Percentiles rank a stretch among this genome's conserved stretches.
Evolutionary conservation across 495 filamentous ascomycete genomes (phyloP).

Genomic region (Aspergillus bridgeri): DNA sequence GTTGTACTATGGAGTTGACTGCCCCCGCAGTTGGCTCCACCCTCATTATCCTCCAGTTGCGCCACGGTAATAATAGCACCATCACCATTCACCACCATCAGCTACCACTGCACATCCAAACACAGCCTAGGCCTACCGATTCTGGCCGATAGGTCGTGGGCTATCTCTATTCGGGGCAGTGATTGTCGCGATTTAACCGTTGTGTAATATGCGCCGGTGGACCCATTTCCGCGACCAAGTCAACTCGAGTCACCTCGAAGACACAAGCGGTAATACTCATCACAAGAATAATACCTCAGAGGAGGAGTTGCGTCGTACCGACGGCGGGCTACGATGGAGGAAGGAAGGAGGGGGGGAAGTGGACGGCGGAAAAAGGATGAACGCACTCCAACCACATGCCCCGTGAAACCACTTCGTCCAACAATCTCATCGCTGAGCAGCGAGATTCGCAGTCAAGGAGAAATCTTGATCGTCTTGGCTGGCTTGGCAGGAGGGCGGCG

Average conservation of each 20-base stretch:
- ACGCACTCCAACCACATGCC: not conserved
- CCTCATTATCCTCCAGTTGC: slow-evolving; percentile 1
- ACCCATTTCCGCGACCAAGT: not conserved
- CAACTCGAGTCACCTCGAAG: not conserved
- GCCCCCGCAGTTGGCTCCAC: slow-evolving; percentile 6
- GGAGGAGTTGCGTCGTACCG: not conserved
- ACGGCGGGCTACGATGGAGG: not conserved
- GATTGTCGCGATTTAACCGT: slow-evolving; percentile 5
- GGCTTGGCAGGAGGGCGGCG: slow-evolving; percentile 14
- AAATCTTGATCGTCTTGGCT: slow-evolving; percentile 21
- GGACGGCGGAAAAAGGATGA: not conserved
- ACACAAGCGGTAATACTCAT: not conserved
- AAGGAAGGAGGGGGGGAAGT: not conserved
- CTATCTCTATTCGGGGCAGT: not conserved
- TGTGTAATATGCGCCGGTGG: slow-evolving; percentile 2
- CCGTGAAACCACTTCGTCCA: not conserved
- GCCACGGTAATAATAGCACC: slow-evolving; percentile 3
- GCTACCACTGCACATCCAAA: not conserved
- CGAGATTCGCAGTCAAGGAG: no score
- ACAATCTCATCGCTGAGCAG: slow-evolving; percentile 1
- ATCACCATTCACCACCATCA: not conserved
- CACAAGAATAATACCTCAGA: no score
- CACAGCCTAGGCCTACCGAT: not conserved
- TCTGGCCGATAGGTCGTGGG: not conserved
- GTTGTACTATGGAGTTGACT: not conserved